Evolutionary conservation across 768 basidiomycete species (phyloP), one percentile per base, ranked within the genome.

Genomic region (Suillus occidentalis): DNA sequence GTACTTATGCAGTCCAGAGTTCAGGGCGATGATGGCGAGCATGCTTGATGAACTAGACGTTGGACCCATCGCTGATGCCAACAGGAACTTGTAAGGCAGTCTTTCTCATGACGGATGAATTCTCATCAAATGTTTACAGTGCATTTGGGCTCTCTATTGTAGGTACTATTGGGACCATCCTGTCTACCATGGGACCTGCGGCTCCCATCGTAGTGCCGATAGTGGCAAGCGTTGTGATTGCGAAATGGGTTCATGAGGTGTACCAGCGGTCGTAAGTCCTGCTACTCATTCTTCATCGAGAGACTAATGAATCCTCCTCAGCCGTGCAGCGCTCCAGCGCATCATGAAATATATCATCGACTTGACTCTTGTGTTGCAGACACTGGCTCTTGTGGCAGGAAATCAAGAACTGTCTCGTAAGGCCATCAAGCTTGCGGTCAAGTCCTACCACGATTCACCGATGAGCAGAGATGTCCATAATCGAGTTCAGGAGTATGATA

Each of bases 281-380:
- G 22, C 28, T 18, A 14, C 18, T 16, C 10, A 31, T 20, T 3
- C 34, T 39, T 65, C 16, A 34, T 31, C 8, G 3, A 25, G 2
- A 55, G 20, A 55, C 13, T 36, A 55, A 13, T 20, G 20, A 55
- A 37, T 37, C 31, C 22, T 66, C 10, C n/a, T 40, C 22, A 61
- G 66, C 14, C 50, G 53, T 8, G 4, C 28, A 10, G 65, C 65
- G 18, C 61, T 68, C 16, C 70, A 64, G 20, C 66, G 64, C 50
- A 61, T 73, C 16, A 73, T 73, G 65, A 63, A 63, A 28, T 73
- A 73, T 57, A 73, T 73, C 45, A 62, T 73, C 40, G 73, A 73
- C 64, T 47, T 73, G 3, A 73, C 71, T 8, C 65, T 72, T 42
- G 65, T 73, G 37, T 61, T 73, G 63, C 71, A 73, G n/a, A 69